Evolutionary conservation across 2,329 filamentous ascomycete genomes (phyloP), one percentile per base, ranked within the genome.

Genomic region (Colletotrichum simmondsii): DNA sequence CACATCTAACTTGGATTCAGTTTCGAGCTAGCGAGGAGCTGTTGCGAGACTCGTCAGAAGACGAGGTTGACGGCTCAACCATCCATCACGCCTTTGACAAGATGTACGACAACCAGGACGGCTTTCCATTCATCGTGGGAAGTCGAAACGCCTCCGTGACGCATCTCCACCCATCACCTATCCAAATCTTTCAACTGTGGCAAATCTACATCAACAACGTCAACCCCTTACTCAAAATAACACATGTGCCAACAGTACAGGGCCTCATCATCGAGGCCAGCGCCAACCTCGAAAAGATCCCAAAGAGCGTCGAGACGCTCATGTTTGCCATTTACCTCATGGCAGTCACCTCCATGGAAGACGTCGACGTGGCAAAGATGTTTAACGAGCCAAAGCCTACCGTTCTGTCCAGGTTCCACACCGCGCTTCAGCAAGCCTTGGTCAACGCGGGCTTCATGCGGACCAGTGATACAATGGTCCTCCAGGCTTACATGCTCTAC

Each of bases 121-220:
- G 87, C 63, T 91, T 91, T 71, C 89, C 89, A 2, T 90, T 91
- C 76, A 81, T 89, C 35, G 82, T 90, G 19, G 87, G 88, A 32
- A 86, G 85, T 32, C 78, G 82, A 11, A 78, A 79, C 19, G 78
- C 81, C 22, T 83, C 82, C 60, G 82, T 90, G 61, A 85, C 86
- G 4, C 82, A 83, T 61, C 79, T 84, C 19, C 89, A 91, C 74
- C 90, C 90, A 11, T 79, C 87, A 2, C 83, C 87, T 28, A 87
- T 91, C 24, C 89, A 91, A 71, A 91, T 91, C 65, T 88, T 92
- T 72, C 87, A 90, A 75, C 83, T 92, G 22, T 94, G 92, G 92
- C 91, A 93, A 80, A 86, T 90, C 19, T 94, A 92, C 77, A 86
- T 94, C 54, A 88, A 91, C 74, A 93, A 93, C 76, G 89, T 94